Percentiles rank a stretch among this genome's conserved stretches.
These are phyloP conservation scores for Pouteria glomerata DNA, from an alignment of 148 eudicot genomes.

Conservation along the genomic window DNA sequence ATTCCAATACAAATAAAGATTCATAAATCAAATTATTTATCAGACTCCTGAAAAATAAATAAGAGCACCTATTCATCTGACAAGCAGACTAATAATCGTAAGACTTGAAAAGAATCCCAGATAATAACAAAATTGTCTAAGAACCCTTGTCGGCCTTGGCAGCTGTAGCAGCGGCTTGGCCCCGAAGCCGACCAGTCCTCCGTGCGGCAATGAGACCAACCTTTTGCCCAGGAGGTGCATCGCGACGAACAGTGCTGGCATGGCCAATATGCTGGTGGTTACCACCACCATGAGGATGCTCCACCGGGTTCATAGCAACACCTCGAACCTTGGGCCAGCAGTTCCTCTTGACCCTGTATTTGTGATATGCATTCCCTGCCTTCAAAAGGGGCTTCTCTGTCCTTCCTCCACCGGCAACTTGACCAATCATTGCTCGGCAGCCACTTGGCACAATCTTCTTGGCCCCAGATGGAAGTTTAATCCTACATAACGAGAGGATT, in stretches of 20 bases:
- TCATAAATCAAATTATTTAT: no score
- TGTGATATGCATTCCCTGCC: conserved; percentile 38
- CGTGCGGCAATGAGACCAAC: conserved; percentile 59
- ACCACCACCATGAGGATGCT: conserved; percentile 68
- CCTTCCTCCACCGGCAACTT: conserved; percentile 30
- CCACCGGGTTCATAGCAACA: conserved; percentile 43
- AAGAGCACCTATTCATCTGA: background rate
- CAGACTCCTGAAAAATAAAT: background rate
- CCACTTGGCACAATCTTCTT: conserved; percentile 30
- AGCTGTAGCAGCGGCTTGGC: conserved; percentile 54
- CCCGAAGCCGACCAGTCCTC: conserved; percentile 53
- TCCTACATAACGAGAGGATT: background rate
- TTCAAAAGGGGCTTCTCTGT: conserved; percentile 29
- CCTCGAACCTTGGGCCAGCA: conserved; percentile 39
- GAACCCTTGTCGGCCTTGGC: conserved; percentile 35
- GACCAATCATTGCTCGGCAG: conserved; percentile 33
- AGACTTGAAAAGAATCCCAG: background rate
- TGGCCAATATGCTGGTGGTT: conserved; percentile 60
- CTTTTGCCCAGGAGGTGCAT: conserved; percentile 53
- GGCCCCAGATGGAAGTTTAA: conserved; percentile 35
- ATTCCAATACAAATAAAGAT: no score
- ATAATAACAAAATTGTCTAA: background rate
- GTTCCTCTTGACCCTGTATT: conserved; percentile 33
- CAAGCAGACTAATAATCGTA: background rate
- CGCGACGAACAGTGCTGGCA: conserved; percentile 51